Conservation (phyloP, 768 basidiomycete species). For the Mycena maculata region DNA sequence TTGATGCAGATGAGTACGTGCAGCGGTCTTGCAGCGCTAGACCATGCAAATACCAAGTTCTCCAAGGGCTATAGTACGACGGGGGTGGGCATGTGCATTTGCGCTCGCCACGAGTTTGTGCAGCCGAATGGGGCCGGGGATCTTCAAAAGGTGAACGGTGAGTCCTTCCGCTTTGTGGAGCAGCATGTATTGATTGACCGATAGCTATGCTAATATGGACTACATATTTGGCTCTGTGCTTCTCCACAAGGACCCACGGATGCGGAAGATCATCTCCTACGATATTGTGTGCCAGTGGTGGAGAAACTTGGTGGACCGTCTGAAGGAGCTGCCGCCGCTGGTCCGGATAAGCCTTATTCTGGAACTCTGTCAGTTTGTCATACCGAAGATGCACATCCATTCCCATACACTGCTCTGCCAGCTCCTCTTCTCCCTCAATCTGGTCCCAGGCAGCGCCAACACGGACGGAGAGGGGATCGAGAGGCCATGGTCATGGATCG, state of each 20-base stretch:
- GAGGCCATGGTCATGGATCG: slow-evolving; percentile 41
- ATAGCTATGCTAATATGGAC: slow-evolving; percentile 50
- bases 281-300: slow-evolving; percentile 49
- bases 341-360: slow-evolving; percentile 23
- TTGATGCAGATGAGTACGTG: slow-evolving; percentile 31
- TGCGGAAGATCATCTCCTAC: slow-evolving; percentile 39
- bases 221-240: too few species aligned
- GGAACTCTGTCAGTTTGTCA: slow-evolving; percentile 30
- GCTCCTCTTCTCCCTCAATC: slow-evolving; percentile 38
- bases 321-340: slow-evolving; percentile 27
- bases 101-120: slow-evolving; percentile 40
- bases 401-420: slow-evolving; percentile 39
- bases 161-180: background rate
- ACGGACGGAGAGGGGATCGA: slow-evolving; percentile 52
- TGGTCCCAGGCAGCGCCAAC: slow-evolving; percentile 37
- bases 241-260: slow-evolving; percentile 24
- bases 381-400: too few species aligned
- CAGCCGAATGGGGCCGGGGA: slow-evolving; percentile 40
- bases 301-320: slow-evolving; percentile 34
- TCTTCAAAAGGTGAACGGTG: slow-evolving; percentile 45
- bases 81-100: slow-evolving; percentile 35
- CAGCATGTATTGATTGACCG: background rate
- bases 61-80: slow-evolving; percentile 38
- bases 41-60: slow-evolving; percentile 14
- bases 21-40: slow-evolving; percentile 37